Percentiles rank a stretch among this genome's conserved stretches.
Evolutionary conservation across 2,329 filamentous ascomycete species (phyloP).

Genomic region (Colletotrichum melonis): DNA sequence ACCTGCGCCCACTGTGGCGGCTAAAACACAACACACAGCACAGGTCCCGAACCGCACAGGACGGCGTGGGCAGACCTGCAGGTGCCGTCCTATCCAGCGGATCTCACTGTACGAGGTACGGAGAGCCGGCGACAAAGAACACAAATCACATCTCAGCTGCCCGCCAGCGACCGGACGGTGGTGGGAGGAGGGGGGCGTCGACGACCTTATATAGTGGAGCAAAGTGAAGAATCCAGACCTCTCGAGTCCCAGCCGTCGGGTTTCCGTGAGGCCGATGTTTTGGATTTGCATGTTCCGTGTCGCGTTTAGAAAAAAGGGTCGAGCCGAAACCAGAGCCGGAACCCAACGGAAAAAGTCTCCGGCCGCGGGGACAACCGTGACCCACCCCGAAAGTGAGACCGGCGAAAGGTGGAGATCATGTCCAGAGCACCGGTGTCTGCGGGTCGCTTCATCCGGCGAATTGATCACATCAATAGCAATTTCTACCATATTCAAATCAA

Average conservation of each 20-base stretch:
- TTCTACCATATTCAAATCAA: not conserved
- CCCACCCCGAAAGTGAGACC: not conserved
- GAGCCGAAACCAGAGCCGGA: not conserved
- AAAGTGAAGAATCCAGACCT: not conserved
- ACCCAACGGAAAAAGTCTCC: not conserved
- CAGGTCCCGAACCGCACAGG: not conserved
- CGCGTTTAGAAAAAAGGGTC: not conserved
- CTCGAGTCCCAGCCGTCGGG: not conserved
- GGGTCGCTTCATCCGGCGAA: not conserved
- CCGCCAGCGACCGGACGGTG: not conserved
- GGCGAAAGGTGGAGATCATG: not conserved
- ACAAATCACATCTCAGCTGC: not conserved
- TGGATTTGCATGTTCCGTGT: not conserved
- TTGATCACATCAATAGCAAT: not conserved
- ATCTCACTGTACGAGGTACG: too few species aligned
- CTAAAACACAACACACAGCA: not conserved
- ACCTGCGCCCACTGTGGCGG: slow-evolving; percentile 7
- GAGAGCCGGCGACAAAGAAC: not conserved
- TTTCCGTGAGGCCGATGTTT: not conserved
- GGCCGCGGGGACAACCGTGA: not conserved
- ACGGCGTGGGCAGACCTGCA: not conserved
- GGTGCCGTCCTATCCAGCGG: not conserved
- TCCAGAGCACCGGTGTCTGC: not conserved
- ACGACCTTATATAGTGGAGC: not conserved
- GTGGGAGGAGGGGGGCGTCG: not conserved